A percentile compares a stretch with the other conserved stretches of the same genome.
These are phyloP conservation scores for Senna siamea DNA, from an alignment of 306 rosid species.

Conservation along the genomic window DNA sequence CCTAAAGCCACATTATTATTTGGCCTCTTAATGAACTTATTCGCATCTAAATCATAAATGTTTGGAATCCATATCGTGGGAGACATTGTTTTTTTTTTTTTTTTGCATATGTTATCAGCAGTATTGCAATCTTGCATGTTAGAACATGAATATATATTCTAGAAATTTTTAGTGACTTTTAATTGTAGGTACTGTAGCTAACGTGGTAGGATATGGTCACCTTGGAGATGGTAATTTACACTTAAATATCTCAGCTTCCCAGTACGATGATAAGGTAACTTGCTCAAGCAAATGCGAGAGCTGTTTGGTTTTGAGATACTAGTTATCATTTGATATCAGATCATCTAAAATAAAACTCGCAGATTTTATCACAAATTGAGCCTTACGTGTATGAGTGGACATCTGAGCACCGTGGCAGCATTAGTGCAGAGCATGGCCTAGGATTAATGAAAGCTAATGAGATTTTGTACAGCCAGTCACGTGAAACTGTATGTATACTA, in stretches of 20 bases:
- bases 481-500: slow-evolving; percentile 63
- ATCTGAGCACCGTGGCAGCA: slow-evolving; percentile 79
- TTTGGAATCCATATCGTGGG: neutral
- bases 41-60: neutral
- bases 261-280: slow-evolving; percentile 71
- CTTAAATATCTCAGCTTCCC: slow-evolving; percentile 79
- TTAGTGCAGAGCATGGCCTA: slow-evolving; percentile 93
- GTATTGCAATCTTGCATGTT: slow-evolving; percentile 24
- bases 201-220: slow-evolving; percentile 84
- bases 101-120: neutral
- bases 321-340: slow-evolving; percentile 11
- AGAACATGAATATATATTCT: neutral
- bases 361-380: slow-evolving; percentile 81
- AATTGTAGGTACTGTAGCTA: slow-evolving; percentile 64
- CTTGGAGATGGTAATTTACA: slow-evolving; percentile 97
- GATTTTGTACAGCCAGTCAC: slow-evolving; percentile 80
- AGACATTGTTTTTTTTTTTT: neutral
- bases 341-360: slow-evolving; percentile 37
- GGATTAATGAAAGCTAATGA: slow-evolving; percentile 92
- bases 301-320: slow-evolving; percentile 19
- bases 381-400: slow-evolving; percentile 98
- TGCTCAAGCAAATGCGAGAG: slow-evolving; percentile 22
- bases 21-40: neutral
- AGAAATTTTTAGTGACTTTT: slow-evolving; percentile 2
- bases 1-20: neutral